Conservation (phyloP, 1,284 basidiomycete species). For the Irpex sp. region DNA sequence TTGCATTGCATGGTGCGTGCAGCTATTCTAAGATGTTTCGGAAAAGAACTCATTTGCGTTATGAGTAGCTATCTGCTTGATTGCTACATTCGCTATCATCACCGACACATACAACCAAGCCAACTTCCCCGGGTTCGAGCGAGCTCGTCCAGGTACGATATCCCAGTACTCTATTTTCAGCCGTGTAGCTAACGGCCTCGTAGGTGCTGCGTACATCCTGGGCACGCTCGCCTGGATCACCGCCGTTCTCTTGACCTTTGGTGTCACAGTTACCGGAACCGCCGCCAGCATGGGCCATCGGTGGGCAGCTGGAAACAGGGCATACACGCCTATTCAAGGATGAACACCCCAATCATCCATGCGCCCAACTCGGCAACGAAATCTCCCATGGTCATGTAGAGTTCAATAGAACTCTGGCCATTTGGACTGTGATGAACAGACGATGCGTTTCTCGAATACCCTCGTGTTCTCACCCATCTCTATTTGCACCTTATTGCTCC, state of each 20-base stretch:
- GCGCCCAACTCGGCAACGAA: neutral
- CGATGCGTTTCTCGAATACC: neutral
- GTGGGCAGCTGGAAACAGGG: constrained; percentile 76
- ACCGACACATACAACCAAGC: constrained; percentile 53
- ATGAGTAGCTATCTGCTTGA: constrained; percentile 50
- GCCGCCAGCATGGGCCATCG: constrained; percentile 63
- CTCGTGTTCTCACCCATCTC: neutral
- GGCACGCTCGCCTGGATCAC: constrained; percentile 60
- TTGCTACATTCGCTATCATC: constrained; percentile 62
- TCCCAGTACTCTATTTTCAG: neutral
- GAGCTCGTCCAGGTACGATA: constrained; percentile 55
- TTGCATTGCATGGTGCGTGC: constrained; percentile 54
- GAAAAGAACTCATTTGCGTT: neutral
- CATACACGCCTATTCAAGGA: constrained; percentile 50
- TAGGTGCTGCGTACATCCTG: constrained; percentile 57
- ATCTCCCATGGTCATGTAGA: neutral
- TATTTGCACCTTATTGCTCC: neutral
- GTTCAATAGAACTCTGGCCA: neutral
- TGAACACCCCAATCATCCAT: constrained; percentile 5
- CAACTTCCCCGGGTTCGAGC: constrained; percentile 47
- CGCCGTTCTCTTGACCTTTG: constrained; percentile 47
- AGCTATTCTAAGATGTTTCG: neutral
- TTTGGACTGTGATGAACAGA: neutral
- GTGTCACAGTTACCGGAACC: constrained; percentile 59
- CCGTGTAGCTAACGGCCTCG: neutral